phyloP scores from a whole-genome alignment of 108 stramenopile species.

The Epithemia pelagica region DNA sequence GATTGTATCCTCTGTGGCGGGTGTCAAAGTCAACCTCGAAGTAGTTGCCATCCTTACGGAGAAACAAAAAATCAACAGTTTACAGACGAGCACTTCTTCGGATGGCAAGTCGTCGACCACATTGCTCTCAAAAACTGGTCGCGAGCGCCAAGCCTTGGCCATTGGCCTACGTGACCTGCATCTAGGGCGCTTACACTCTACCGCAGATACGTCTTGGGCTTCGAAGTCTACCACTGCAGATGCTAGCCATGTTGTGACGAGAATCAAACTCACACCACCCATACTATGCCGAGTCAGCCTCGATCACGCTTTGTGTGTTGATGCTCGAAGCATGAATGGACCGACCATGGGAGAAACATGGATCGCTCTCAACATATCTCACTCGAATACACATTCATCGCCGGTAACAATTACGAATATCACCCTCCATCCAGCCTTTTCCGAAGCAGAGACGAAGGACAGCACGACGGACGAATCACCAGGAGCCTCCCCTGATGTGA shows the following conservation, averaged over 20 bases:
- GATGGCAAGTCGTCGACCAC: background rate
- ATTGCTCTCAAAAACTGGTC: background rate
- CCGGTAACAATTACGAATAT: conserved; percentile 65
- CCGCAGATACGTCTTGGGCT: background rate
- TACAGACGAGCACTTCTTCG: background rate
- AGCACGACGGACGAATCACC: background rate
- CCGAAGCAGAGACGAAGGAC: conserved; percentile 23
- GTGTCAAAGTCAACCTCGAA: conserved; percentile 14
- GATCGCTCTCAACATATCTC: conserved; percentile 61
- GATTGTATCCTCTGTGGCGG: background rate
- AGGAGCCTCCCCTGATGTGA: conserved; percentile 1
- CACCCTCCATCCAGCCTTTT: conserved; percentile 79
- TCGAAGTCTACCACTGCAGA: conserved; percentile 3
- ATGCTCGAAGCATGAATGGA: conserved; percentile 26
- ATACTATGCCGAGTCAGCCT: conserved; percentile 12
- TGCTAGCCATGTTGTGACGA: background rate
- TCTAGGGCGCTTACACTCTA: conserved; percentile 18
- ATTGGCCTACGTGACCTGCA: conserved; percentile 5
- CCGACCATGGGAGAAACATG: conserved; percentile 47
- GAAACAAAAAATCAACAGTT: conserved; percentile 16
- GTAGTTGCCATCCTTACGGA: conserved; percentile 28
- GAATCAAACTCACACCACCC: conserved; percentile 13
- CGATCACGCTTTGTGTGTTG: conserved; percentile 37
- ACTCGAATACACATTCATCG: conserved; percentile 60
- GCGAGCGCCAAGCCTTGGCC: conserved; percentile 14